phyloP scores from a whole-genome alignment of 2,329 filamentous ascomycete genomes.

The Orbilia oligospora region DNA sequence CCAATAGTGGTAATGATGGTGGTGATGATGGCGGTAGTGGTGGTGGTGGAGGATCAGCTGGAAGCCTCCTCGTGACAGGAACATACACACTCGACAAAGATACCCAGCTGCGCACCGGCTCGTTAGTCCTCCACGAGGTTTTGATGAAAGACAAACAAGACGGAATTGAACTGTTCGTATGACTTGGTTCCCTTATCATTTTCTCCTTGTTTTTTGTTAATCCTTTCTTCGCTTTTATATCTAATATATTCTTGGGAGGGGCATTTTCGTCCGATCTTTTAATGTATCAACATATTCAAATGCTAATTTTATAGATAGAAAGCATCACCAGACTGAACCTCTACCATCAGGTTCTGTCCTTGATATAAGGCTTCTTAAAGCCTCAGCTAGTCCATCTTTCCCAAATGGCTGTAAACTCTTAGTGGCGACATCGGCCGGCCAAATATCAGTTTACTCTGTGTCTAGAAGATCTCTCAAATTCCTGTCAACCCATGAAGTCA shows the following conservation, averaged over 20 bases:
- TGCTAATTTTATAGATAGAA: conserved; percentile 7
- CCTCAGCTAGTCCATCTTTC: conserved; percentile 11
- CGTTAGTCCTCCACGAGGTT: conserved; percentile 54
- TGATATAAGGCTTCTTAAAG: conserved; percentile 41
- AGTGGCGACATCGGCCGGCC: conserved; percentile 50
- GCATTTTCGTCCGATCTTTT: neutral
- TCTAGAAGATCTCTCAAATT: conserved; percentile 7
- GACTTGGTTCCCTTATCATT: conserved; percentile 6
- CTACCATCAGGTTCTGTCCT: conserved; percentile 50
- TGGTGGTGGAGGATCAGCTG: conserved; percentile 54
- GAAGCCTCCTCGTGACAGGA: conserved; percentile 58
- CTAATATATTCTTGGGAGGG: neutral
- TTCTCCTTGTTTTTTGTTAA: neutral
- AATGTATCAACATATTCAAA: neutral
- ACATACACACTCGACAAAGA: conserved; percentile 61
- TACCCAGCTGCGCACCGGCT: conserved; percentile 47
- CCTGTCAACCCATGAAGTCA: conserved; percentile 34
- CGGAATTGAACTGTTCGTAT: conserved; percentile 49
- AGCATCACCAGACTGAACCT: conserved; percentile 20
- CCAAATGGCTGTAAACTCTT: conserved; percentile 26
- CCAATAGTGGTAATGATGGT: conserved; percentile 1
- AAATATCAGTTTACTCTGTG: conserved; percentile 34
- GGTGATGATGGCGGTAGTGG: conserved; percentile 1
- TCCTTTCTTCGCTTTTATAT: neutral
- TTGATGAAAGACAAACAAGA: conserved; percentile 7